These are phyloP conservation scores for Colletotrichum spinosum DNA, from an alignment of 2,329 filamentous ascomycete genomes.

Conservation along the genomic window DNA sequence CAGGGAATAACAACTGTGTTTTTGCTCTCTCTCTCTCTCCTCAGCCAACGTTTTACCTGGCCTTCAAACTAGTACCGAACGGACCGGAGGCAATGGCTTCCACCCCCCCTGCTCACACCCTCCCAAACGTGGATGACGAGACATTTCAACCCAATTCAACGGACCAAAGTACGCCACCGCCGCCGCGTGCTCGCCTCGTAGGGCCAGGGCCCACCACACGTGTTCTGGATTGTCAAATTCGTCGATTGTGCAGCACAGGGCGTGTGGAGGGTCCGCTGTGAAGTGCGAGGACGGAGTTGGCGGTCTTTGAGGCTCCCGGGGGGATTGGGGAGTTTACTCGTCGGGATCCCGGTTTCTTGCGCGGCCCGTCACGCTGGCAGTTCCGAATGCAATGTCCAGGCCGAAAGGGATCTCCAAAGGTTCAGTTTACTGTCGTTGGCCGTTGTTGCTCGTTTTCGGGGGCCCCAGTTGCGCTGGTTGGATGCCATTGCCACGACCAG, in stretches of 20 bases:
- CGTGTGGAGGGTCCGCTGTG: background rate
- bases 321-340: too few relatives aligned
- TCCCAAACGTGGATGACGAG: constrained; percentile 1
- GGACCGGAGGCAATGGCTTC: background rate
- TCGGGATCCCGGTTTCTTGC: constrained; percentile 2
- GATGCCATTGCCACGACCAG: background rate
- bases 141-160: constrained; percentile 18
- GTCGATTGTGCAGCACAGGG: too few relatives aligned
- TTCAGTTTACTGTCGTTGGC: background rate
- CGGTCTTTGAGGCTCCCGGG: too few relatives aligned
- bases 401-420: too few relatives aligned
- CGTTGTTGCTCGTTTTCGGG: constrained; percentile 13
- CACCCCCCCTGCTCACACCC: constrained; percentile 4
- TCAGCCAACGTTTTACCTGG: constrained; percentile 20
- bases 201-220: constrained; percentile 16
- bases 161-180: constrained; percentile 1
- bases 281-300: background rate
- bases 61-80: constrained; percentile 17
- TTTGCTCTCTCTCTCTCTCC: background rate
- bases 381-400: too few relatives aligned
- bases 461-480: constrained; percentile 23
- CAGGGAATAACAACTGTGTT: constrained; percentile 13
- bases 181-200: background rate
- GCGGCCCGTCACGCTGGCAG: background rate
- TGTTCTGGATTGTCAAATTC: background rate